Percentiles rank a stretch among this genome's conserved stretches.
phyloP scores from a whole-genome alignment of 2,329 filamentous ascomycete genomes.

The Polytolypa hystricis region DNA sequence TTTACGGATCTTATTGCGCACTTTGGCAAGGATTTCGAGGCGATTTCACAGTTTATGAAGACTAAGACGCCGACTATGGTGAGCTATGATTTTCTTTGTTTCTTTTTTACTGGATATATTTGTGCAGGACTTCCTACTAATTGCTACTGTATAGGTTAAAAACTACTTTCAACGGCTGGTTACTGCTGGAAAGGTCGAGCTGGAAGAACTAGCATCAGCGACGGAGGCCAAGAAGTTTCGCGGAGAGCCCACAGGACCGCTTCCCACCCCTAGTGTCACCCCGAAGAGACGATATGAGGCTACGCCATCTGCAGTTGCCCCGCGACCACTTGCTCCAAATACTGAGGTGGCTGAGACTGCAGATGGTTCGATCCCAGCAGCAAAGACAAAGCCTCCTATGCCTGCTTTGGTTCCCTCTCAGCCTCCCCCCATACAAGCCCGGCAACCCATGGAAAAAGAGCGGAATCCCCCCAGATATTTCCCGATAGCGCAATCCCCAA shows the following conservation, averaged over 20 bases:
- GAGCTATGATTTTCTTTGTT: no score
- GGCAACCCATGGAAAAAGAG: slow-evolving; percentile 26
- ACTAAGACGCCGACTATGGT: slow-evolving; percentile 44
- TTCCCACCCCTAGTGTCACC: slow-evolving; percentile 33
- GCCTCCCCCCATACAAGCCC: slow-evolving; percentile 20
- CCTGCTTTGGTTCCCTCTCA: slow-evolving; percentile 20
- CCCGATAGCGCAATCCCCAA: slow-evolving; percentile 26
- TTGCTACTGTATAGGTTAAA: slow-evolving; percentile 34
- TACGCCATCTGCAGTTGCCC: slow-evolving; percentile 30
- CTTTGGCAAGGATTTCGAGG: slow-evolving; percentile 39
- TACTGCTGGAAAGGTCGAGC: slow-evolving; percentile 33
- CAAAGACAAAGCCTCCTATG: slow-evolving; percentile 22
- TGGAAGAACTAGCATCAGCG: slow-evolving; percentile 32
- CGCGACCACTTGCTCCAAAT: slow-evolving; percentile 32
- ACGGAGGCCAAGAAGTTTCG: slow-evolving; percentile 35
- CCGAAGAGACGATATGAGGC: slow-evolving; percentile 39
- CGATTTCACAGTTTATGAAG: slow-evolving; percentile 40
- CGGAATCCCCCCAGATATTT: slow-evolving; percentile 25
- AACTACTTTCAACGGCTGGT: slow-evolving; percentile 38
- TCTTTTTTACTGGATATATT: background rate
- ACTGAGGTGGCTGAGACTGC: slow-evolving; percentile 26
- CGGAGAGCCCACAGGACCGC: slow-evolving; percentile 33
- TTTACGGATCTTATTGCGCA: slow-evolving; percentile 36
- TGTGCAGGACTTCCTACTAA: slow-evolving; percentile 8
- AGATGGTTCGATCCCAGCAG: slow-evolving; percentile 20